Conservation (phyloP, 257 asterid genomes). For the Plantago major region DNA sequence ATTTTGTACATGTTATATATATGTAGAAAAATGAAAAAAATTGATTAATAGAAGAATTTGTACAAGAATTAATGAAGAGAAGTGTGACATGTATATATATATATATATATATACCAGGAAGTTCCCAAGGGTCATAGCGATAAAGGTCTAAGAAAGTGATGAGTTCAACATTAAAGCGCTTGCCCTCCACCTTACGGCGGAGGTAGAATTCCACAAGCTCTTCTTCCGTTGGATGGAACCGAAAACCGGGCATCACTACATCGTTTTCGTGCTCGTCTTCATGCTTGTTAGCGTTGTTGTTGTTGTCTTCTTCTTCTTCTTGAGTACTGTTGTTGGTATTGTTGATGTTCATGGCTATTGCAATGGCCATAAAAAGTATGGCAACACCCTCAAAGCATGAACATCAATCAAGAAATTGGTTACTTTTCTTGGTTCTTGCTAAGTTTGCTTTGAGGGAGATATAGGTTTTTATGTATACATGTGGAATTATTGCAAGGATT, state of each 20-base stretch:
- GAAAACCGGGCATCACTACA: slow-evolving; percentile 95
- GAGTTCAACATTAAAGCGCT: slow-evolving; percentile 93
- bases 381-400: slow-evolving; percentile 6
- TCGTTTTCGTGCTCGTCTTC: slow-evolving; percentile 74
- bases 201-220: slow-evolving; percentile 97
- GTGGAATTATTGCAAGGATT: slow-evolving; percentile 4
- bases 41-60: not conserved
- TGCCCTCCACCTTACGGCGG: slow-evolving; percentile 98
- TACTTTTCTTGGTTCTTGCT: not conserved
- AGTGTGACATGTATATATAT: not conserved
- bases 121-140: slow-evolving; percentile 99
- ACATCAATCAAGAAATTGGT: slow-evolving; percentile 5
- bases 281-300: not conserved
- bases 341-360: slow-evolving; percentile 47
- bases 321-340: slow-evolving; percentile 18
- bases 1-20: too few relatives aligned
- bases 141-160: slow-evolving; percentile 92
- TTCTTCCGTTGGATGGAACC: slow-evolving; percentile 96
- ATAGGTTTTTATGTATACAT: slow-evolving; percentile 10
- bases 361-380: slow-evolving; percentile 63
- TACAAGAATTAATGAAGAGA: not conserved
- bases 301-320: slow-evolving; percentile 25
- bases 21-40: not conserved
- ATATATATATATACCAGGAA: slow-evolving; percentile 56
- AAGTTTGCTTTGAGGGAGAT: slow-evolving; percentile 10